phyloP scores from a whole-genome alignment of 2,329 filamentous ascomycete species.

The Pestalotiopsis sp. region DNA sequence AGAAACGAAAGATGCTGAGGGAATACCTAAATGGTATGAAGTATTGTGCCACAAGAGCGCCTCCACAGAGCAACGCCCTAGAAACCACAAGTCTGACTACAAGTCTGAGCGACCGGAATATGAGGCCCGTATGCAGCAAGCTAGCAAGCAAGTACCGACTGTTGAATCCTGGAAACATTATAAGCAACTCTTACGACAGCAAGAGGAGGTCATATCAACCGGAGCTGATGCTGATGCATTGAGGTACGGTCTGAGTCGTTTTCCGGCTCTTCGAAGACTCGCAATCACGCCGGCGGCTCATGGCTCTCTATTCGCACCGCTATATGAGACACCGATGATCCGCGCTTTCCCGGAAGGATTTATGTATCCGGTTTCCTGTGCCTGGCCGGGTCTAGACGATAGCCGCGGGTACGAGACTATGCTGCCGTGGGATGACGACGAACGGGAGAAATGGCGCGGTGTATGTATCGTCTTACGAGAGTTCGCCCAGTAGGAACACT shows the following conservation, averaged over 20 bases:
- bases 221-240: constrained; percentile 32
- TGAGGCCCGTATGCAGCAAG: not conserved
- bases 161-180: constrained; percentile 27
- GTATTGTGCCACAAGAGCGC: not conserved
- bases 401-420: not conserved
- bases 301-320: constrained; percentile 32
- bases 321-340: constrained; percentile 44
- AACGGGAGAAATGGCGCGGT: constrained; percentile 30
- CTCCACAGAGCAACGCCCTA: no score
- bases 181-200: constrained; percentile 31
- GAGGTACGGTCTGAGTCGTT: constrained; percentile 31
- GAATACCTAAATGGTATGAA: not conserved
- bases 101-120: not conserved
- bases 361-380: constrained; percentile 38
- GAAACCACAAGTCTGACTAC: not conserved
- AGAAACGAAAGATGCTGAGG: not conserved
- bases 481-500: constrained; percentile 23
- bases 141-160: not conserved
- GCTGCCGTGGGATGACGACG: constrained; percentile 6
- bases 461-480: constrained; percentile 29
- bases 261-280: constrained; percentile 36
- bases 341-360: constrained; percentile 40
- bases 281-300: constrained; percentile 42
- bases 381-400: constrained; percentile 25
- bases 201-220: constrained; percentile 29